These are phyloP conservation scores for Aspergillus fijiensis DNA, from an alignment of 2,329 filamentous ascomycete species.

Conservation along the genomic window DNA sequence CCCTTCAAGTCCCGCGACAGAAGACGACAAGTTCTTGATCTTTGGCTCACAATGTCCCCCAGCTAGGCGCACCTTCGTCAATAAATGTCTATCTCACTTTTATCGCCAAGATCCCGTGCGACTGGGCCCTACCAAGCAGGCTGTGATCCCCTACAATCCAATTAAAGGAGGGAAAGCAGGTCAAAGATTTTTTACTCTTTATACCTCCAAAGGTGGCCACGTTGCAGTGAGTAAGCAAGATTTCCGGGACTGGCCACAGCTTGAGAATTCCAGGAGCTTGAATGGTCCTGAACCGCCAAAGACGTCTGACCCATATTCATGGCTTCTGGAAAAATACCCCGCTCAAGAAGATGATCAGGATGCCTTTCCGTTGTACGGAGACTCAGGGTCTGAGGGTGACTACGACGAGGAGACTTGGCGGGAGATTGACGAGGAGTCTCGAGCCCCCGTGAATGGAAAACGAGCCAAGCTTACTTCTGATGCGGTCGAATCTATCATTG, in stretches of 20 bases:
- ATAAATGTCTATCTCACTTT: slow-evolving; percentile 28
- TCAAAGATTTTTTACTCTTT: slow-evolving; percentile 30
- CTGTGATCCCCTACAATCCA: slow-evolving; percentile 30
- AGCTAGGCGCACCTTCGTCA: slow-evolving; percentile 33
- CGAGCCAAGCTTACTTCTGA: slow-evolving; percentile 42
- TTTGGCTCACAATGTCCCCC: slow-evolving; percentile 22
- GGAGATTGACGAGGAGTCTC: slow-evolving; percentile 60
- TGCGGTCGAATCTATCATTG: slow-evolving; percentile 55
- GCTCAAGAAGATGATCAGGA: slow-evolving; percentile 42
- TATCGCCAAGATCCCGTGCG: slow-evolving; percentile 26
- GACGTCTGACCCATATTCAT: slow-evolving; percentile 26
- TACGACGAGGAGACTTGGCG: slow-evolving; percentile 60
- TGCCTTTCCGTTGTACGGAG: slow-evolving; percentile 53
- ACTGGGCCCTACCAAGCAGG: slow-evolving; percentile 22
- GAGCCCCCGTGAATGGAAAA: slow-evolving; percentile 19
- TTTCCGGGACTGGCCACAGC: slow-evolving; percentile 29
- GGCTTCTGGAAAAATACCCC: slow-evolving; percentile 47
- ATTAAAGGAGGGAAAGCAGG: slow-evolving; percentile 11
- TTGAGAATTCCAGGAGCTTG: slow-evolving; percentile 11
- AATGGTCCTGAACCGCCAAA: not conserved
- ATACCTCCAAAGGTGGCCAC: slow-evolving; percentile 25
- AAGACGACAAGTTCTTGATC: slow-evolving; percentile 28
- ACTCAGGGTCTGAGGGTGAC: slow-evolving; percentile 54
- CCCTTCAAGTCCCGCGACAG: slow-evolving; percentile 28
- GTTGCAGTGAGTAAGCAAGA: slow-evolving; percentile 29